Evolutionary conservation across 768 basidiomycete genomes (phyloP).

Genomic region (Rhodotorula taiwanensis): DNA sequence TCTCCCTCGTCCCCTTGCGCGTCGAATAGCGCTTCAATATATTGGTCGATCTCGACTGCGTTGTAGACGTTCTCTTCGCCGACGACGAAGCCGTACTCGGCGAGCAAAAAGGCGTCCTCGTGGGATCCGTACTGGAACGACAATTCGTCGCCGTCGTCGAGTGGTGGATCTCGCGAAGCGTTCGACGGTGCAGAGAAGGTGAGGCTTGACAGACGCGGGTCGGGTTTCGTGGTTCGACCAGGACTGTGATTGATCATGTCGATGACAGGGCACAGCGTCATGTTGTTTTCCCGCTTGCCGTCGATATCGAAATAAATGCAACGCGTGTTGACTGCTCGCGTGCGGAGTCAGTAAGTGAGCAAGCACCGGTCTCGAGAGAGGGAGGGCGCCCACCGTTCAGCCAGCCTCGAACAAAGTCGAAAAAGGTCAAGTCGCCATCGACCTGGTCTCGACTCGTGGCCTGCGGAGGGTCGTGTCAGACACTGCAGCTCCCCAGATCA

Average conservation of each 20-base stretch:
- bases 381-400: conserved; percentile 82
- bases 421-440: conserved; percentile 34
- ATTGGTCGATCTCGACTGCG: conserved; percentile 58
- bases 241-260: conserved; percentile 54
- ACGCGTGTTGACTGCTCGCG: conserved; percentile 77
- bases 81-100: conserved; percentile 81
- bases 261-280: conserved; percentile 79
- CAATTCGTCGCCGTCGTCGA: conserved; percentile 59
- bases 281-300: conserved; percentile 60
- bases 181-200: conserved; percentile 27
- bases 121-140: conserved; percentile 74
- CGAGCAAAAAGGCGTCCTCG: conserved; percentile 66
- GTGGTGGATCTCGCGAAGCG: conserved; percentile 49
- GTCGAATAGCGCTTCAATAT: conserved; percentile 54
- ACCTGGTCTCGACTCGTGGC: conserved; percentile 19
- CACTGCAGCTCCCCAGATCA: background rate
- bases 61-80: conserved; percentile 25
- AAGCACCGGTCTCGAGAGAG: conserved; percentile 18
- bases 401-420: conserved; percentile 80
- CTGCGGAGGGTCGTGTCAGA: background rate
- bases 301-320: conserved; percentile 66
- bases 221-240: conserved; percentile 23
- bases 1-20: conserved; percentile 47
- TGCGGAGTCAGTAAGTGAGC: background rate
- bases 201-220: conserved; percentile 38